Evolutionary conservation across 768 basidiomycete genomes (phyloP).

Genomic region (Mrakia blollopis): DNA sequence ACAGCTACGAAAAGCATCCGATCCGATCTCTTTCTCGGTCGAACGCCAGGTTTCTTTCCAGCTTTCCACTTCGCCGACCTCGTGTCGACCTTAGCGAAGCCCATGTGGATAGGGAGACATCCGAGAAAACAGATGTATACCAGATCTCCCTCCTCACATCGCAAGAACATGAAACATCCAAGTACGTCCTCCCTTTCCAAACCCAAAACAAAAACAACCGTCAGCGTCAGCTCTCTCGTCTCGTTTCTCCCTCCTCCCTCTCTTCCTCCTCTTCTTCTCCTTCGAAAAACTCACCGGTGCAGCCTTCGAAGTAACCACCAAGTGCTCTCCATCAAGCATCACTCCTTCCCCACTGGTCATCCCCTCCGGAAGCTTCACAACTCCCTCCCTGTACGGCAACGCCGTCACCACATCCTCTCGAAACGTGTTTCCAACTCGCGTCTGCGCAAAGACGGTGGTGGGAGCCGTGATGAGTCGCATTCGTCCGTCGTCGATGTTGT

Average conservation of each 20-base stretch:
- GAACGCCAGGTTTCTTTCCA: no score
- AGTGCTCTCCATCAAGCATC: background rate
- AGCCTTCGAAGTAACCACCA: background rate
- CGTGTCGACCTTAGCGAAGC: no score
- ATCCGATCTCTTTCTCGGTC: no score
- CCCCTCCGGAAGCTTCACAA: background rate
- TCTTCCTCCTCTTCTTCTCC: background rate
- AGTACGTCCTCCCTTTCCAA: background rate
- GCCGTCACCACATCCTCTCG: background rate
- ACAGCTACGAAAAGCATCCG: no score
- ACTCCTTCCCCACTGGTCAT: background rate
- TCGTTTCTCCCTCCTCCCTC: background rate
- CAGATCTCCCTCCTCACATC: background rate
- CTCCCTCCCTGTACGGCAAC: slow-evolving; percentile 1
- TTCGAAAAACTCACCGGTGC: background rate
- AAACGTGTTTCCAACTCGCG: background rate
- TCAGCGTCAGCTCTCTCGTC: background rate
- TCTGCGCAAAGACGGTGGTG: background rate
- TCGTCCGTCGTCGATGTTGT: background rate
- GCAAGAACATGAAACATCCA: background rate
- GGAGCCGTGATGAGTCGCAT: background rate
- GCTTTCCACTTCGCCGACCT: no score
- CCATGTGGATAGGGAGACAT: no score
- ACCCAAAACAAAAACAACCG: background rate
- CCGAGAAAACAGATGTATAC: no score